A percentile compares a stretch with the other conserved stretches of the same genome.
Evolutionary conservation across 768 basidiomycete genomes (phyloP).

Genomic region (Mrakia blollopis): DNA sequence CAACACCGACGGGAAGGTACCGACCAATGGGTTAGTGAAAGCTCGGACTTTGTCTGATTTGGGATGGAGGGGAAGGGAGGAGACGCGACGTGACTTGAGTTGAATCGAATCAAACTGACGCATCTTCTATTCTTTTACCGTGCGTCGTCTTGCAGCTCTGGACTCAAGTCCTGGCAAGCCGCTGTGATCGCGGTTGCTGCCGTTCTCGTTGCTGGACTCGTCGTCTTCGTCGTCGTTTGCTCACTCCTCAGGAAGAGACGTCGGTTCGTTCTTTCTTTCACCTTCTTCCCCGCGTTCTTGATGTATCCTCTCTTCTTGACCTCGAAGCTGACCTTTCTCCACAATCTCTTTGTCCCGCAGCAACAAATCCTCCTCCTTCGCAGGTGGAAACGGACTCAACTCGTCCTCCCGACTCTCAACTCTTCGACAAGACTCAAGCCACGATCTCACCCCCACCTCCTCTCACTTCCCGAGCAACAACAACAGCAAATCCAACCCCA

Average conservation of each 20-base stretch:
- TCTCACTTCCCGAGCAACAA: not conserved
- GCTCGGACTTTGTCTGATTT: too few relatives aligned
- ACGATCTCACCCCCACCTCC: not conserved
- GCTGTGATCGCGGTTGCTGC: conserved; percentile 23
- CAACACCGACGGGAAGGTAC: conserved; percentile 31
- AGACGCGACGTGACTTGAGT: not conserved
- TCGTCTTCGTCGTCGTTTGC: not conserved
- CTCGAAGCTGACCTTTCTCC: not conserved
- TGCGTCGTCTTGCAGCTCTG: not conserved
- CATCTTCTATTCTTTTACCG: not conserved
- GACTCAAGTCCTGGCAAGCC: conserved; percentile 21
- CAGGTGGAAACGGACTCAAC: not conserved
- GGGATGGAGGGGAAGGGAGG: not conserved
- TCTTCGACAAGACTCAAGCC: not conserved
- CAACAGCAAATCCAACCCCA: not conserved
- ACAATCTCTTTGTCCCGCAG: not conserved
- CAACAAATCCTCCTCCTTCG: not conserved
- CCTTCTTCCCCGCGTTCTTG: not conserved
- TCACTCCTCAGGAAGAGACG: not conserved
- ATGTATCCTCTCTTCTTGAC: not conserved
- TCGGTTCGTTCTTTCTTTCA: not conserved
- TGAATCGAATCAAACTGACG: not conserved
- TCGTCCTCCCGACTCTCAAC: not conserved
- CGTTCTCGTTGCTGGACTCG: conserved; percentile 6
- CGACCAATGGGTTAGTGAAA: not conserved